A percentile compares a stretch with the other conserved stretches of the same genome.
These are phyloP conservation scores for Talaromyces sp. DNA, from an alignment of 2,329 filamentous ascomycete genomes.

Conservation along the genomic window DNA sequence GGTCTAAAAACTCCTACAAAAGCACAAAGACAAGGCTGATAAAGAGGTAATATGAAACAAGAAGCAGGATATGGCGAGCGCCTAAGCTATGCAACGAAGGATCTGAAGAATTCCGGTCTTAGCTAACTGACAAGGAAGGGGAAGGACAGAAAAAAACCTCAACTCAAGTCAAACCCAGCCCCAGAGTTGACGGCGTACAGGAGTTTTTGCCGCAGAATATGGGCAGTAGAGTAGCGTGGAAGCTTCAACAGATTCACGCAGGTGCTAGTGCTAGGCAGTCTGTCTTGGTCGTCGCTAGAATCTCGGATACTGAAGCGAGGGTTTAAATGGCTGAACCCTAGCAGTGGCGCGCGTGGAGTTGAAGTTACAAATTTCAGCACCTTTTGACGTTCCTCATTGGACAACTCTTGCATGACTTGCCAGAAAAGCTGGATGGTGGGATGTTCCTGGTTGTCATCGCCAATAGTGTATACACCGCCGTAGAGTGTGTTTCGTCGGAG, in stretches of 20 bases:
- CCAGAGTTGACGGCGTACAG: constrained; percentile 86
- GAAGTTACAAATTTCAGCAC: constrained; percentile 95
- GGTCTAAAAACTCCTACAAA: background rate
- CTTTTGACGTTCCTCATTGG: constrained; percentile 73
- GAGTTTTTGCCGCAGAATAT: constrained; percentile 70
- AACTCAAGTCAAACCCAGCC: constrained; percentile 79
- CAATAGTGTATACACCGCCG: constrained; percentile 81
- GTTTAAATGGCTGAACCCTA: constrained; percentile 82
- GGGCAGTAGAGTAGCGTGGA: constrained; percentile 70
- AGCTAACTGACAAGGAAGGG: background rate
- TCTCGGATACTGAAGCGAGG: constrained; percentile 89
- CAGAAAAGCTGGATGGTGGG: constrained; percentile 84
- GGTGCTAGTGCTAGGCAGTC: constrained; percentile 89
- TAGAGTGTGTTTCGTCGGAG: constrained; percentile 80
- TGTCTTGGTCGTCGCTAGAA: constrained; percentile 68
- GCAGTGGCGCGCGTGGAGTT: constrained; percentile 81
- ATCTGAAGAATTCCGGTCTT: constrained; percentile 4
- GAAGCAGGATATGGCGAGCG: constrained; percentile 22
- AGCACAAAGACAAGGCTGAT: background rate
- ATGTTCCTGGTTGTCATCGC: constrained; percentile 85
- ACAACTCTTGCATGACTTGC: constrained; percentile 75
- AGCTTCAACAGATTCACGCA: constrained; percentile 94
- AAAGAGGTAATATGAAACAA: background rate
- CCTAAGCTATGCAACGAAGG: constrained; percentile 31
- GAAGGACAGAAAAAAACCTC: constrained; percentile 11